Evolutionary conservation across 805 yeast genomes (phyloP).

Genomic region (Schizosaccharomyces octosporus): DNA sequence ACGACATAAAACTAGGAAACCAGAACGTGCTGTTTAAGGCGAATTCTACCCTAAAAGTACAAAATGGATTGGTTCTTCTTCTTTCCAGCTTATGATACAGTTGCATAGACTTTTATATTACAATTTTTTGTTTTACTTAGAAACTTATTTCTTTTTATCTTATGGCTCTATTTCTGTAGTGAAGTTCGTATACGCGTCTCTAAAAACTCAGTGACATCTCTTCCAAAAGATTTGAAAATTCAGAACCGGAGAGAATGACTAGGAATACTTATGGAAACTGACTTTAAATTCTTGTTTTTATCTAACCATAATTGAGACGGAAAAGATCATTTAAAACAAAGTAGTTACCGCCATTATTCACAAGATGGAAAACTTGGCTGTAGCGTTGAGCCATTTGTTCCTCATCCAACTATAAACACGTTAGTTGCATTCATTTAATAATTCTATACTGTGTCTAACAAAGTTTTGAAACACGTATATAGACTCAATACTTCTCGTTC

Average conservation of each 20-base stretch:
- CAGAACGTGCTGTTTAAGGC: neutral
- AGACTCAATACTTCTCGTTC: neutral
- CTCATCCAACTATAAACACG: conserved; percentile 34
- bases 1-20: neutral
- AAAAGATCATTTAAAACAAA: conserved; percentile 90
- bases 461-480: neutral
- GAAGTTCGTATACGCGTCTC: too few species aligned
- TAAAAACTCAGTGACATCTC: too few species aligned
- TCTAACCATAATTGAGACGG: conserved; percentile 44
- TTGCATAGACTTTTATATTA: too few species aligned
- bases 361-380: conserved; percentile 90
- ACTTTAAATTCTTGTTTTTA: neutral
- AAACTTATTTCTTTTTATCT: too few species aligned
- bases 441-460: neutral
- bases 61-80: too few species aligned
- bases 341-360: conserved; percentile 77
- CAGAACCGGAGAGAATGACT: neutral
- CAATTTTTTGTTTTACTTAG: too few species aligned
- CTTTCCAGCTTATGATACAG: too few species aligned
- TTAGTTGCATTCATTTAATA: neutral
- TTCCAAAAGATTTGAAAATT: neutral
- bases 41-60: too few species aligned
- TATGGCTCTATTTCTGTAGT: too few species aligned
- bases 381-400: conserved; percentile 89
- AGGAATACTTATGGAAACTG: neutral